These are phyloP conservation scores for Quercus phellos DNA, from an alignment of 331 rosid species.

Conservation along the genomic window DNA sequence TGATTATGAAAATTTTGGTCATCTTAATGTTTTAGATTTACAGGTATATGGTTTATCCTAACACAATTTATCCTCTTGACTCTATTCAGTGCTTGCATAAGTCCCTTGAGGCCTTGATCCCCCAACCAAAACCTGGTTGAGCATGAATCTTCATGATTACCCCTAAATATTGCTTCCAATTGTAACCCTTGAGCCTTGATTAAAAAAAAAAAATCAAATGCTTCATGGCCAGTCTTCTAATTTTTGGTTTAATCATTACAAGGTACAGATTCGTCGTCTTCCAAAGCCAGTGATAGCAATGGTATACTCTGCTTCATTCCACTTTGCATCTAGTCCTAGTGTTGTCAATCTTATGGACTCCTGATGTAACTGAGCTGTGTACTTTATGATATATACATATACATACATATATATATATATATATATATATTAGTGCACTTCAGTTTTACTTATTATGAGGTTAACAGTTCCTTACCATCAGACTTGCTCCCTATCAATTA, in stretches of 20 bases:
- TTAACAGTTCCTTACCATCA: background rate
- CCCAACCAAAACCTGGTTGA: background rate
- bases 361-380: background rate
- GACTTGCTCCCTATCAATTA: background rate
- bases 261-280: conserved; percentile 91
- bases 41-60: conserved; percentile 43
- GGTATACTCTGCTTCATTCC: conserved; percentile 38
- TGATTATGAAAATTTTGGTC: conserved; percentile 52
- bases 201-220: background rate
- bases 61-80: background rate
- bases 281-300: conserved; percentile 93
- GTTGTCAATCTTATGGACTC: background rate
- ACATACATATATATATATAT: too few relatives aligned
- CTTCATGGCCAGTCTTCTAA: background rate
- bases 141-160: background rate
- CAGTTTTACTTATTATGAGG: background rate
- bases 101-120: background rate
- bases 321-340: background rate
- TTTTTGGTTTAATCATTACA: background rate
- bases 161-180: background rate
- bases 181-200: background rate
- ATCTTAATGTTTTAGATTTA: conserved; percentile 85
- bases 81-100: background rate
- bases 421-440: background rate
- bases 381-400: background rate